Evolutionary conservation across 331 rosid genomes (phyloP).

Genomic region (Cucumis variabilis): DNA sequence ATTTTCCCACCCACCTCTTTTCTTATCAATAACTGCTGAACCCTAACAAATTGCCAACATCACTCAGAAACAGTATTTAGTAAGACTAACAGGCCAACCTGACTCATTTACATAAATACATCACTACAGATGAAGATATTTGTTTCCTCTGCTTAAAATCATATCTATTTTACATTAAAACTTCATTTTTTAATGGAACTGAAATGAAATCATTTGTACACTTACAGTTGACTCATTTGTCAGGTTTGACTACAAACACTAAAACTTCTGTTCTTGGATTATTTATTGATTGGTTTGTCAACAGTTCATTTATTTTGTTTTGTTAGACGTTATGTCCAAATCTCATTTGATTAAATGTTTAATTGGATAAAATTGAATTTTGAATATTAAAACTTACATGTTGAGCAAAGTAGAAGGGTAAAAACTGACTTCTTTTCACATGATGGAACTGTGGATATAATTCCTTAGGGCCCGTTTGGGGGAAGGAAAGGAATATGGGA

Average conservation of each 20-base stretch:
- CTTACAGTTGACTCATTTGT: neutral
- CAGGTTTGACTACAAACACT: neutral
- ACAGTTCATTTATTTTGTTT: neutral
- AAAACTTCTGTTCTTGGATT: neutral
- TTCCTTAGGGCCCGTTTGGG: too few species aligned
- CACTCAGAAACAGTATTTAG: neutral
- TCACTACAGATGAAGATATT: neutral
- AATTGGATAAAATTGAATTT: neutral
- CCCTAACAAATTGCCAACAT: neutral
- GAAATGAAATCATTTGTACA: neutral
- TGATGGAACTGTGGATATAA: neutral
- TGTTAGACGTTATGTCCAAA: neutral
- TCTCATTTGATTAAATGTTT: neutral
- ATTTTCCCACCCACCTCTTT: neutral
- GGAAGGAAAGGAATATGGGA: too few species aligned
- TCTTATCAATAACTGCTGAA: neutral
- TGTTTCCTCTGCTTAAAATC: neutral
- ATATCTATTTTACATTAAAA: neutral
- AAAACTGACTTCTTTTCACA: neutral
- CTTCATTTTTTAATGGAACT: neutral
- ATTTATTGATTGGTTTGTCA: neutral
- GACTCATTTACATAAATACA: neutral
- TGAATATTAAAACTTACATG: neutral
- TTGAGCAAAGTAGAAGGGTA: neutral
- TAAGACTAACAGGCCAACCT: neutral